A percentile compares a stretch with the other conserved stretches of the same genome.
These are phyloP conservation scores for Sugiyamaella xylanicola DNA, from an alignment of 1,139 yeast species.

Conservation along the genomic window DNA sequence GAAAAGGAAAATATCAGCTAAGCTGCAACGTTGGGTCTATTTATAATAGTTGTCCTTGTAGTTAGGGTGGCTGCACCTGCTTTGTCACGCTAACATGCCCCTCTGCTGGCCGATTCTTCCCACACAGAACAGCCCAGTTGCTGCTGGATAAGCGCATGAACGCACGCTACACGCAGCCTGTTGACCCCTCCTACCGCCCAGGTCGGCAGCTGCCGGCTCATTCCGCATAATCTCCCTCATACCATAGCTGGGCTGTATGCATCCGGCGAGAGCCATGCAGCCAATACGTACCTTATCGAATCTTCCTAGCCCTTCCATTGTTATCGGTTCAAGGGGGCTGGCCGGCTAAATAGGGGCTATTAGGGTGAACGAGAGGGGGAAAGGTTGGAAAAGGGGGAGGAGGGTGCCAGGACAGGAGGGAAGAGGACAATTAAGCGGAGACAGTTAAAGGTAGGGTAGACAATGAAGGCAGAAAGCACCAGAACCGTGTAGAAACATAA, in stretches of 20 bases:
- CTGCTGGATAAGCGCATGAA: not conserved
- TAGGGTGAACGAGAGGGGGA: not conserved
- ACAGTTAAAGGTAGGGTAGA: not conserved
- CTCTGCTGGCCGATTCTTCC: not conserved
- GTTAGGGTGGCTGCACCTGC: constrained; percentile 11
- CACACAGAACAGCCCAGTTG: not conserved
- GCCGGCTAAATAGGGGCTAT: constrained; percentile 1
- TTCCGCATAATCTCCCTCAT: constrained; percentile 4
- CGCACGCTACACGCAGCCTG: too few relatives aligned
- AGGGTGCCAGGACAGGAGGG: not conserved
- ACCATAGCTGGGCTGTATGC: not conserved
- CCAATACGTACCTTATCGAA: constrained; percentile 12
- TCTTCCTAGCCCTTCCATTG: not conserved
- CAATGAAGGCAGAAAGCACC: too few relatives aligned
- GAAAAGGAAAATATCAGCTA: not conserved
- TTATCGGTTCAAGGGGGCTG: constrained; percentile 4
- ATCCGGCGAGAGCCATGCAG: not conserved
- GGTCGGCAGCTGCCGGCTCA: constrained; percentile 13
- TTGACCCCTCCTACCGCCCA: not conserved
- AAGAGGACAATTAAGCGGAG: not conserved
- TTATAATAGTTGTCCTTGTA: constrained; percentile 4
- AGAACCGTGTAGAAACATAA: too few relatives aligned
- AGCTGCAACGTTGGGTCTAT: constrained; percentile 5
- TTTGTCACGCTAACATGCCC: not conserved
- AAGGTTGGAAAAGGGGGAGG: not conserved